phyloP scores from a whole-genome alignment of 176 grass and related monocot species.

The Bolboschoenus planiculmis region DNA sequence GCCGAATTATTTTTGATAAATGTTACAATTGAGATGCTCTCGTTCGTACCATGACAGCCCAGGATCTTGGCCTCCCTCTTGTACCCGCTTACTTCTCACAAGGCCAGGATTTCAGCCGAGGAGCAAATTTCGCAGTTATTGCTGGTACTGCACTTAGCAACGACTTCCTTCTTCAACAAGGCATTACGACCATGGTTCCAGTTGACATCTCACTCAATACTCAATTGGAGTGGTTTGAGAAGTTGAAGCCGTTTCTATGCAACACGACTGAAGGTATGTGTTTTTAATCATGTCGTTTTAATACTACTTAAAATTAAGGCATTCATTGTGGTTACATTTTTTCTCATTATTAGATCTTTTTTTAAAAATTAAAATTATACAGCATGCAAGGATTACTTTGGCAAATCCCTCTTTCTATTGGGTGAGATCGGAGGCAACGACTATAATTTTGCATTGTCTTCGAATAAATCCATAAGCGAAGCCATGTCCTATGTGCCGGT shows the following conservation, averaged over 20 bases:
- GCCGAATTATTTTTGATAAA: not conserved
- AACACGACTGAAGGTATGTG: constrained; percentile 6
- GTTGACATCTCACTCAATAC: constrained; percentile 30
- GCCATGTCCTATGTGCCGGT: constrained; percentile 9
- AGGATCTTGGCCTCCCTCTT: constrained; percentile 36
- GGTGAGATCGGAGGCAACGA: constrained; percentile 29
- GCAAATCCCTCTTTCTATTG: constrained; percentile 18
- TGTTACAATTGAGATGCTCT: not conserved
- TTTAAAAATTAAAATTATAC: not conserved
- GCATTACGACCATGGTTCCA: not conserved
- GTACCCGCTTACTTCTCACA: not conserved
- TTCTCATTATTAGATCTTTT: too few relatives aligned
- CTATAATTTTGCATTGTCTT: not conserved
- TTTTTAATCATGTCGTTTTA: not conserved
- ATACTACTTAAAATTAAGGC: too few relatives aligned
- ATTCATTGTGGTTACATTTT: too few relatives aligned
- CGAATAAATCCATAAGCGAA: not conserved
- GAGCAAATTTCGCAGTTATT: constrained; percentile 46
- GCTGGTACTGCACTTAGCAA: constrained; percentile 36
- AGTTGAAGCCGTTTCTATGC: constrained; percentile 38
- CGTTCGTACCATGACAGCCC: constrained; percentile 10
- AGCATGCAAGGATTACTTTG: constrained; percentile 20
- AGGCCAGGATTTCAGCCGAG: constrained; percentile 4
- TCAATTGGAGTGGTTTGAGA: constrained; percentile 49
- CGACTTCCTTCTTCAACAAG: constrained; percentile 28